A percentile compares a stretch with the other conserved stretches of the same genome.
Evolutionary conservation across 768 basidiomycete species (phyloP).

Genomic region (Megacollybia marginata): DNA sequence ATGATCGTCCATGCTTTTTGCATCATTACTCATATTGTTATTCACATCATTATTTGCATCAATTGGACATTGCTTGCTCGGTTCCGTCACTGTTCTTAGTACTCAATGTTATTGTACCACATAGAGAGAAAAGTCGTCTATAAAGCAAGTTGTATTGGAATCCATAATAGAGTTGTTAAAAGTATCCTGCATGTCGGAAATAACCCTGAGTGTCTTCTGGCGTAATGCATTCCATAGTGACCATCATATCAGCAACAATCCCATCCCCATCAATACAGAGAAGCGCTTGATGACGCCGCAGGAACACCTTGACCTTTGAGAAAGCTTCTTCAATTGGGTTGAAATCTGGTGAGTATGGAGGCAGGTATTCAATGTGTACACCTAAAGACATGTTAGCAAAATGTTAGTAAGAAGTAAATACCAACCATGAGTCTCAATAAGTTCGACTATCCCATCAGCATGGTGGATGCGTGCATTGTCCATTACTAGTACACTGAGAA

Average conservation of each 20-base stretch:
- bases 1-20: too few relatives aligned
- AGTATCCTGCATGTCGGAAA: constrained; percentile 25
- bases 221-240: constrained; percentile 19
- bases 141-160: too few relatives aligned
- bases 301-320: constrained; percentile 25
- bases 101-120: neutral
- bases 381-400: constrained; percentile 16
- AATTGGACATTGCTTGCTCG: too few relatives aligned
- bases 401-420: neutral
- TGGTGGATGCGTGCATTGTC: constrained; percentile 14
- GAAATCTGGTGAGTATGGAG: constrained; percentile 31
- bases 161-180: too few relatives aligned
- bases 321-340: constrained; percentile 35
- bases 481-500: constrained; percentile 4
- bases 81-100: too few relatives aligned
- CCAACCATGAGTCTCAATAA: constrained; percentile 10
- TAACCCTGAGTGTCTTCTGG: constrained; percentile 20
- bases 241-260: constrained; percentile 19
- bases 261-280: constrained; percentile 5
- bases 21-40: too few relatives aligned
- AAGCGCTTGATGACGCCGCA: constrained; percentile 13
- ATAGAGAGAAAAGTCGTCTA: neutral
- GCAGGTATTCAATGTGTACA: constrained; percentile 23
- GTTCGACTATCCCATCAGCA: constrained; percentile 5
- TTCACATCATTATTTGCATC: too few relatives aligned